phyloP scores from a whole-genome alignment of 2,329 filamentous ascomycete species.

The Penicillium janthinellum region DNA sequence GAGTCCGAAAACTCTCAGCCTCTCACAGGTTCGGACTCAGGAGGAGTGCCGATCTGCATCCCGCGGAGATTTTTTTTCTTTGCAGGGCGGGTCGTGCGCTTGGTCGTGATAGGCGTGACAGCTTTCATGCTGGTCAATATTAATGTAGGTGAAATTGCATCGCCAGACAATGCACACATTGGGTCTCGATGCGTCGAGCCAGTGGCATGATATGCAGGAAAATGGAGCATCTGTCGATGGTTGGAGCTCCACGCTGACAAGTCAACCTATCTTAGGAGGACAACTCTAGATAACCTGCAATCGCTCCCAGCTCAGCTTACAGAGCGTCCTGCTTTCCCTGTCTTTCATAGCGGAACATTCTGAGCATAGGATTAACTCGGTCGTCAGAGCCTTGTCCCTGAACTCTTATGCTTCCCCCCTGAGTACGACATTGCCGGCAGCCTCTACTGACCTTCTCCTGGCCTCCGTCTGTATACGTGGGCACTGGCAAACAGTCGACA shows the following conservation, averaged over 20 bases:
- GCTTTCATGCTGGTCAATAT: constrained; percentile 8
- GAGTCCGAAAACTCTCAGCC: not conserved
- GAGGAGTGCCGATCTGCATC: not conserved
- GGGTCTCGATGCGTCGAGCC: not conserved
- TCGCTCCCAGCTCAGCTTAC: too few relatives aligned
- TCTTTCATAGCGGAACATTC: too few relatives aligned
- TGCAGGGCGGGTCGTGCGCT: not conserved
- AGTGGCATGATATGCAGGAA: not conserved
- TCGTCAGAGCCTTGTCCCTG: not conserved
- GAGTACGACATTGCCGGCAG: too few relatives aligned
- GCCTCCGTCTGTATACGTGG: too few relatives aligned
- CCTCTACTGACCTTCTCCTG: too few relatives aligned
- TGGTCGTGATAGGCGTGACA: constrained; percentile 3
- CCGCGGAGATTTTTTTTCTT: not conserved
- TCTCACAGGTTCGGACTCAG: not conserved
- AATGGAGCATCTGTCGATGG: not conserved
- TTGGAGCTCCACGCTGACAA: too few relatives aligned
- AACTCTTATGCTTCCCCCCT: too few relatives aligned
- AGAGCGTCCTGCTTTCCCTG: too few relatives aligned
- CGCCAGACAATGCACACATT: not conserved
- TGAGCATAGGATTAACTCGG: too few relatives aligned
- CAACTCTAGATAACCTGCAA: too few relatives aligned
- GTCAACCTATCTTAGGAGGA: too few relatives aligned
- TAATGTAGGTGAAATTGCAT: not conserved
- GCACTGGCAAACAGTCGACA: too few relatives aligned